Evolutionary conservation across 2,329 filamentous ascomycete genomes (phyloP), one percentile per base, ranked within the genome.

Genomic region (Neonectria ditissima): DNA sequence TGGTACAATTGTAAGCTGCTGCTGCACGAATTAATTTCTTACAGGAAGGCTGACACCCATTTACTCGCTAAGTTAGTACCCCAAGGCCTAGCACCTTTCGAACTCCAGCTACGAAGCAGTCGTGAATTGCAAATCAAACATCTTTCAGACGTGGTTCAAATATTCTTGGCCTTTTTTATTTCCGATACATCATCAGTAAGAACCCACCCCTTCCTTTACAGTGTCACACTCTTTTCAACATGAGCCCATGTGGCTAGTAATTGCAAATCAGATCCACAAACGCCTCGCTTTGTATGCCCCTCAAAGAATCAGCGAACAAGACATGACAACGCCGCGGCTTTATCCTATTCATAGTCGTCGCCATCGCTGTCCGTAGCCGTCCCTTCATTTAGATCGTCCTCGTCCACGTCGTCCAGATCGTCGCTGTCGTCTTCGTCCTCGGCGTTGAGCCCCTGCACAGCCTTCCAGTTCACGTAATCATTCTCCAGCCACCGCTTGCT

Each of bases 401-500:
- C 80, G 1, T 83, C 82, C 2, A 81, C 79, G 28, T 84, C 84
- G 4, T 86, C 81, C 5, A 83, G 81, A 16, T 85, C 84, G 45
- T 85, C 85, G 44, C 85, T 85, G 26, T 85, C 84, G 24, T 85
- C 84, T 51, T 86, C 81, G 14, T 84, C 84, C 7, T 86, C 85
- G 24, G 84, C 84, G 62, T 90, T 86, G 11, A 94, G 79, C 0
- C 92, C 92, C 1, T 89, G 89, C 37, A 97, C 87, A 5, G 89
- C 86, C 67, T 88, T 87, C 92, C 93, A 97, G 54, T 90, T 84
- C 30, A 95, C 86, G 74, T 97, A 97, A 75, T 97, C 91, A 20
- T 87, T 86, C 66, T 94, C 91, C 13, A 99, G 81, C 97, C 96
- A 98, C 63, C 89, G 86, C 78, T 92, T 93, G 77, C 94, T 97